These are phyloP conservation scores for Candida boleticola DNA, from an alignment of 805 yeast species.

Conservation along the genomic window DNA sequence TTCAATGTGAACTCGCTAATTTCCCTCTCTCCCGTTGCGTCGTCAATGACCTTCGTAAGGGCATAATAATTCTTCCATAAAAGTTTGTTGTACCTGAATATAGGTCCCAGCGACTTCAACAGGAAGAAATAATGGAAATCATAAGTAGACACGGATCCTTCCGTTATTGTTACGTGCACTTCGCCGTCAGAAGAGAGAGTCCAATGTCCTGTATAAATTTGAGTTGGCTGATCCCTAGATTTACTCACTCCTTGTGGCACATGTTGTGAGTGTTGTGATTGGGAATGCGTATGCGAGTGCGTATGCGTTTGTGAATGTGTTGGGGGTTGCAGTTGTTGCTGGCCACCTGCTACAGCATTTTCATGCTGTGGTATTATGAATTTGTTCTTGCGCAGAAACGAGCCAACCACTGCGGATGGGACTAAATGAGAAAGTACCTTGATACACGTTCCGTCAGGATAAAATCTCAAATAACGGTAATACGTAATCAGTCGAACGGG, in stretches of 20 bases:
- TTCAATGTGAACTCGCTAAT: constrained; percentile 49
- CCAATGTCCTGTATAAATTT: constrained; percentile 55
- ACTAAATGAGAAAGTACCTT: constrained; percentile 69
- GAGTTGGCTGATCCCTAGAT: background rate
- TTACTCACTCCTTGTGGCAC: background rate
- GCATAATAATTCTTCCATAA: constrained; percentile 69
- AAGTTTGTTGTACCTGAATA: constrained; percentile 62
- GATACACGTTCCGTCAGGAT: constrained; percentile 71
- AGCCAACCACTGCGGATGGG: constrained; percentile 66
- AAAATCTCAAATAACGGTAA: constrained; percentile 81
- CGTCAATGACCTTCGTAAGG: constrained; percentile 39
- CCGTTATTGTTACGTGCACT: constrained; percentile 45
- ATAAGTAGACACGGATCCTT: constrained; percentile 61
- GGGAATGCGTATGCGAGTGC: background rate
- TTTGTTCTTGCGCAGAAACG: constrained; percentile 34
- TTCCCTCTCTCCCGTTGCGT: constrained; percentile 51
- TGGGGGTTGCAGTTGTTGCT: background rate
- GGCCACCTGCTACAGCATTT: too few species aligned
- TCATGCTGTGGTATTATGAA: too few species aligned
- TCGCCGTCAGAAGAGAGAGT: constrained; percentile 51
- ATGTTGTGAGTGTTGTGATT: background rate
- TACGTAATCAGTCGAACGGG: constrained; percentile 86
- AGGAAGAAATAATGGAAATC: constrained; percentile 61
- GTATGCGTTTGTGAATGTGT: background rate
- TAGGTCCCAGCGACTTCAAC: constrained; percentile 57